Base-by-base conservation (phyloP, 2,329 filamentous ascomycete genomes). In the Talaromyces funiculosus region DNA sequence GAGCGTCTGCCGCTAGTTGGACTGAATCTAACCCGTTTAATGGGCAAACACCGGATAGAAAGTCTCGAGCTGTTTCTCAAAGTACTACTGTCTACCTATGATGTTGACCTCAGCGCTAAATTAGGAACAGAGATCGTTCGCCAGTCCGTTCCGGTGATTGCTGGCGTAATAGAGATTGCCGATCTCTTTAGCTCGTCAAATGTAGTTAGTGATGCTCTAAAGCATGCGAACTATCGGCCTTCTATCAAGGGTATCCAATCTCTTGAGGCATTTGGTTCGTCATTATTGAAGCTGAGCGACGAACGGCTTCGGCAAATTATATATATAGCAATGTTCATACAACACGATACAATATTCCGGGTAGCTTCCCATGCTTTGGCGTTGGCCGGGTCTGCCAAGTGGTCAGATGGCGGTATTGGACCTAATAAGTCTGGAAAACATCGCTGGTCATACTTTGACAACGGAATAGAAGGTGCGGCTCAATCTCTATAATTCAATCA, bases 251-350 rank as follows among this genome's bases (percentile, higher is more conserved):
- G 65, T 2, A 73, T 68, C 51, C 26, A 64, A 3, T 60, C 68
- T 1, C 53, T 71, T 16, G 60, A 65, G 5, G 68, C 63, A 51
- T 71, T 72, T 56, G 64, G 65, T 47, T 24, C 63, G 38, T 60
- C 66, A 3, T 63, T 72, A 33, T 61, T 72, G 62, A 72, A 68
- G 42, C 58, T 71, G 45, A 72, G 67, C n/a, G 75, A 77, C 65
- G 73, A 75, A 45, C 71, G 71, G 8, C 65, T 75, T 55, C 73
- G 76, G 9, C 74, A 78, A 57, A 72, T 68, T 16, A 71, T 77
- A 12, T 71, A 73, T 26, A 69, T 77, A 55, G 72, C 76, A 1
- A 63, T 65, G 12, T 70, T 72, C 49, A 62, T 78, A 9, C 58
- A 70, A 22, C 65, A 74, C 8, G 49, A 65, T 5, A 60, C 59